Evolutionary conservation across 2,329 filamentous ascomycete species (phyloP), one percentile per base, ranked within the genome.

Genomic region (Camillea tinctor): DNA sequence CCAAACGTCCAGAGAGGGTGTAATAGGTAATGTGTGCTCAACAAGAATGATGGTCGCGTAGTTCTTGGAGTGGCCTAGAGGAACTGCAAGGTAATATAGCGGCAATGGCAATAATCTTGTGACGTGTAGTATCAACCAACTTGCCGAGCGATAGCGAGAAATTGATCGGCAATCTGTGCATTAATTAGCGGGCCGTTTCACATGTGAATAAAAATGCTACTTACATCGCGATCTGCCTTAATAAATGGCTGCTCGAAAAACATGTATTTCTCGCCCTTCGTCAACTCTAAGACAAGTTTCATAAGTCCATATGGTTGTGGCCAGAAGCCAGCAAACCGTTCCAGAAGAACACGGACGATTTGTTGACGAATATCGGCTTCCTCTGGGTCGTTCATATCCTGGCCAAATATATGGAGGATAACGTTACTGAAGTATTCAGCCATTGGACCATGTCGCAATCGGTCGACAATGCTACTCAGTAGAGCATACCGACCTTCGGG

Each of bases 301-400:
- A 97, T 88, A 50, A 99, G 80, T 13, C 96, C 96, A 94, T 94
- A 98, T 19, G 96, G 94, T 74, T 98, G 94, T 56, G 94, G 94
- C 78, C 93, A 92, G 74, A 92, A 92, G 21, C 92, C 90, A 61
- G 96, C 86, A 52, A 97, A 81, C 54, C 95, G 87, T 81, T 99
- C 95, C 44, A 97, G 81, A 52, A 99, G 80, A 22, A 97, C 88
- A 52, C 94, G 87, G 56, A 92, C 92, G 60, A 99, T 94, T 74
- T 96, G 92, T 77, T 98, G 90, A 40, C 94, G 91, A 53, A 97
- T 88, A 64, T 93, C 90, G 1, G 83, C 84, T 69, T 94, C 91
- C 71, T 95, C 91, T 17, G 90, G 87, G 67, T 89, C 88, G 73
- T 77, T 83, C 71, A 83, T 80, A 77, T 95, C 91, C 64, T 86